A percentile compares a stretch with the other conserved stretches of the same genome.
phyloP scores from a whole-genome alignment of 305 asterid species.

The Fraxinus platypoda region DNA sequence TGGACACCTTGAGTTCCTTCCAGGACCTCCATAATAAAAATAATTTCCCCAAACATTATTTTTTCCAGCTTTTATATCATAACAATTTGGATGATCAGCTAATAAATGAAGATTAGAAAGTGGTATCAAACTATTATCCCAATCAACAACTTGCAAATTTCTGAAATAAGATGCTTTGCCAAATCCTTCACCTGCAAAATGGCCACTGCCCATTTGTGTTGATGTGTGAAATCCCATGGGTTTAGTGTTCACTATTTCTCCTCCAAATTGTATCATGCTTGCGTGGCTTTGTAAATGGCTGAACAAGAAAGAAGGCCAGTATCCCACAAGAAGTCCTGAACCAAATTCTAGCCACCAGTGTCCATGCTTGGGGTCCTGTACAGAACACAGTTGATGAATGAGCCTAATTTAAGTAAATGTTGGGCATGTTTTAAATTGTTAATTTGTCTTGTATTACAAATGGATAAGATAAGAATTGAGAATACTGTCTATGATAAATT shows the following conservation, averaged over 20 bases:
- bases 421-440: not conserved
- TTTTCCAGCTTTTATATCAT: not conserved
- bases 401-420: not conserved
- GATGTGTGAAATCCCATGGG: not conserved
- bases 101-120: not conserved
- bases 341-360: constrained; percentile 25
- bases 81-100: not conserved
- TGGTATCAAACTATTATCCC: not conserved
- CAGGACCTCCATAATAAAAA: not conserved
- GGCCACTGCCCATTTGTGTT: not conserved
- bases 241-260: not conserved
- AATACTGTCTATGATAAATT: not conserved
- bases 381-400: not conserved
- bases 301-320: constrained; percentile 19
- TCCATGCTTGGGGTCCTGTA: constrained; percentile 21
- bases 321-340: constrained; percentile 11
- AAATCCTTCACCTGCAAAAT: not conserved
- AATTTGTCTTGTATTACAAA: not conserved
- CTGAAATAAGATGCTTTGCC: not conserved
- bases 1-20: not conserved
- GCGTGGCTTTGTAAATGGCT: constrained; percentile 1
- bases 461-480: not conserved
- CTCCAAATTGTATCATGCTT: not conserved
- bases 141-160: not conserved
- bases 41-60: not conserved